phyloP scores from a whole-genome alignment of 163 green algal species.

The Volvox carteri region DNA sequence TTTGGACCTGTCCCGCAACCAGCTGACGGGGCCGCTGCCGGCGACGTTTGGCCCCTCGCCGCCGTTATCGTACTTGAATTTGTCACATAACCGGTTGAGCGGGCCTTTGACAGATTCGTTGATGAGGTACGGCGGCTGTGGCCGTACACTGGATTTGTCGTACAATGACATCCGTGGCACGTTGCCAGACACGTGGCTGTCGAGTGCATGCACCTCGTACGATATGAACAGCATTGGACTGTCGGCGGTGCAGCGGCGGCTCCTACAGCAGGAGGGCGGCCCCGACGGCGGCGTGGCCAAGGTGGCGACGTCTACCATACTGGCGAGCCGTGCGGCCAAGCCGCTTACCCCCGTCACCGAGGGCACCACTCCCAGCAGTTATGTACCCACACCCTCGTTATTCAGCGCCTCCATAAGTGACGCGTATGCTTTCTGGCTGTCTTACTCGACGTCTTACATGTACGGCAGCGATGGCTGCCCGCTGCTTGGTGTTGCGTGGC shows the following conservation, averaged over 20 bases:
- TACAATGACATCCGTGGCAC: conserved; percentile 45
- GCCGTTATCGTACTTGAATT: conserved; percentile 37
- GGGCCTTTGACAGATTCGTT: conserved; percentile 2
- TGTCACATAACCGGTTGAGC: conserved; percentile 26
- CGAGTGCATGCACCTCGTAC: not conserved
- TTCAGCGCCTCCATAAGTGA: not conserved
- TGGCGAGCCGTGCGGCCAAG: not conserved
- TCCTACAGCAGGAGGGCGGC: not conserved
- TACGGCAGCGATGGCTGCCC: conserved; percentile 20
- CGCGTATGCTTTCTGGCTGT: conserved; percentile 35
- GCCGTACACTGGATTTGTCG: conserved; percentile 29
- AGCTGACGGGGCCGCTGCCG: conserved; percentile 31
- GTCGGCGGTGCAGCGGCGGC: not conserved
- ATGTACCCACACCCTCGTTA: not conserved
- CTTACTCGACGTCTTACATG: conserved; percentile 13
- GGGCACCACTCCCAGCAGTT: not conserved
- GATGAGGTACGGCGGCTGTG: conserved; percentile 47
- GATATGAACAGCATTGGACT: not conserved
- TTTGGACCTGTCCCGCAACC: conserved; percentile 31
- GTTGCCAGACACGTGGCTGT: not conserved
- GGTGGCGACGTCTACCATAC: not conserved
- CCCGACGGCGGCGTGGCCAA: conserved; percentile 11
- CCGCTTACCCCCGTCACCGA: conserved; percentile 4
- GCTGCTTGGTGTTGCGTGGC: conserved; percentile 20
- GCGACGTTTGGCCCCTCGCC: conserved; percentile 36